A percentile compares a stretch with the other conserved stretches of the same genome.
These are phyloP conservation scores for Aspergillus thermomutatus DNA, from an alignment of 2,329 filamentous ascomycete species.

Conservation along the genomic window DNA sequence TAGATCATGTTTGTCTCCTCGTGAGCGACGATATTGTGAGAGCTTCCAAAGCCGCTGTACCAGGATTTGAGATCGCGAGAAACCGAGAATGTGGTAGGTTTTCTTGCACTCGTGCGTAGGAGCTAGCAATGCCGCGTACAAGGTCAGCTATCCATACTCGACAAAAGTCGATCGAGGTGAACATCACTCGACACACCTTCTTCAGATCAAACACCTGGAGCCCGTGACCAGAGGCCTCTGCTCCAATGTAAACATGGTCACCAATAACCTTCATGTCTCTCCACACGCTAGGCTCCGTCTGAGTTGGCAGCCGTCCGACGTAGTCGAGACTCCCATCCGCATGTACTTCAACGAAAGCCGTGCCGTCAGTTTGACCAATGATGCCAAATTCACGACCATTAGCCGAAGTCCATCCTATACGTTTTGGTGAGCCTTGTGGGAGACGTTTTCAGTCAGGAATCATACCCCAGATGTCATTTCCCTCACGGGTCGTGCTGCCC, in stretches of 20 bases:
- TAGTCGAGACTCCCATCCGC: conserved; percentile 15
- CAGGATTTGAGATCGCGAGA: conserved; percentile 12
- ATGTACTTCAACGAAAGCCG: conserved; percentile 15
- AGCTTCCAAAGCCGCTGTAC: conserved; percentile 18
- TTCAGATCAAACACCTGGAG: conserved; percentile 18
- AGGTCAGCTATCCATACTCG: neutral
- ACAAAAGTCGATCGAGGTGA: neutral
- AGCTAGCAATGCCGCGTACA: neutral
- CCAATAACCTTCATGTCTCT: conserved; percentile 17
- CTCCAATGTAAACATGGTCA: conserved; percentile 16
- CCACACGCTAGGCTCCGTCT: conserved; percentile 12
- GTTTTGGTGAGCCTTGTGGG: neutral
- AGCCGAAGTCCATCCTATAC: conserved; percentile 14
- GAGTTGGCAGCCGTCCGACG: conserved; percentile 13
- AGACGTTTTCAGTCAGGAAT: neutral
- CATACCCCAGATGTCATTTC: conserved; percentile 19
- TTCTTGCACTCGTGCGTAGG: neutral
- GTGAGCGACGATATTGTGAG: conserved; percentile 17
- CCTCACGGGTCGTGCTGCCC: conserved; percentile 17
- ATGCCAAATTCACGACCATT: conserved; percentile 16
- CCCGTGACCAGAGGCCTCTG: conserved; percentile 14
- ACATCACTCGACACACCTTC: conserved; percentile 6
- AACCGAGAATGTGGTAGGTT: conserved; percentile 9
- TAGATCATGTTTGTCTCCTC: conserved; percentile 16
- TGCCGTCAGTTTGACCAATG: conserved; percentile 17